Evolutionary conservation across 257 asterid species (phyloP).

Genomic region (Nicotiana paniculata): DNA sequence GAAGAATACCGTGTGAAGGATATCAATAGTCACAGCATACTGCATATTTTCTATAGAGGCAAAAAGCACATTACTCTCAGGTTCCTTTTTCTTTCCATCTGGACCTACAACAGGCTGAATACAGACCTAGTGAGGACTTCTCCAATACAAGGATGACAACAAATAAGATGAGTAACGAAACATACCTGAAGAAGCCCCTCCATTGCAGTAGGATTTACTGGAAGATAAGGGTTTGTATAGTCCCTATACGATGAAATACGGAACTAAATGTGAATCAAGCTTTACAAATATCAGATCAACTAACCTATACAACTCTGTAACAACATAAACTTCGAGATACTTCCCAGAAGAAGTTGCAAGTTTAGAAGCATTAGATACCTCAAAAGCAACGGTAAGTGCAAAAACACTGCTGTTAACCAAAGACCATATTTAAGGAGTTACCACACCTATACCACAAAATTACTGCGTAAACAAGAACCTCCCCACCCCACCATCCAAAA

Average conservation of each 20-base stretch:
- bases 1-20: conserved; percentile 50
- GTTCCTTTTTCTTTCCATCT: conserved; percentile 67
- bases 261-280: conserved; percentile 13
- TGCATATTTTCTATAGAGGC: conserved; percentile 81
- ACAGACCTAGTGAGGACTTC: conserved; percentile 17
- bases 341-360: not conserved
- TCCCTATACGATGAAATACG: conserved; percentile 46
- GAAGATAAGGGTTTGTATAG: conserved; percentile 80
- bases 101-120: conserved; percentile 78
- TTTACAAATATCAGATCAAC: not conserved
- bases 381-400: not conserved
- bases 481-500: not conserved
- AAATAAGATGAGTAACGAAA: conserved; percentile 7
- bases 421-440: not conserved
- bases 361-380: not conserved
- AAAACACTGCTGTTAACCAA: not conserved
- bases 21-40: conserved; percentile 72
- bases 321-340: not conserved
- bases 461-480: not conserved
- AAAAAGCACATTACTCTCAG: conserved; percentile 76
- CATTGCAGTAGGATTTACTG: conserved; percentile 76
- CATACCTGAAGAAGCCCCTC: conserved; percentile 64
- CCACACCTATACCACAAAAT: not conserved
- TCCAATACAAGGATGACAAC: conserved; percentile 5
- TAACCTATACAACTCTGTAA: not conserved